These are phyloP conservation scores for Chaetomiaceae sp. DNA, from an alignment of 2,329 filamentous ascomycete species.

Conservation along the genomic window DNA sequence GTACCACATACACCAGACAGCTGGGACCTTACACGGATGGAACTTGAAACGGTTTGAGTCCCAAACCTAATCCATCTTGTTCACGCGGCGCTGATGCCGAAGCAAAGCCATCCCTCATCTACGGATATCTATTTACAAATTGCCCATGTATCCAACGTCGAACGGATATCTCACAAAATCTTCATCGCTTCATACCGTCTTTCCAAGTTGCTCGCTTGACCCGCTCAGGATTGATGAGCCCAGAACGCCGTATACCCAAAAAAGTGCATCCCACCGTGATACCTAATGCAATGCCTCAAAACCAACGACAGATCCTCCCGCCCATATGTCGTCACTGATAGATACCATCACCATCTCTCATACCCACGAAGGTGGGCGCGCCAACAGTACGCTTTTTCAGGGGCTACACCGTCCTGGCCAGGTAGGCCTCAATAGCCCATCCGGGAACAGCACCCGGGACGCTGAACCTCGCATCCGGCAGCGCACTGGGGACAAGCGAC, in stretches of 20 bases:
- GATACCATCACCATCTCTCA: slow-evolving; percentile 5
- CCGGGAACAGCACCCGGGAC: too few species aligned
- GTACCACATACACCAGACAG: too few species aligned
- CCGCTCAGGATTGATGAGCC: slow-evolving; percentile 1
- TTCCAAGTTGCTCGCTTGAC: not conserved
- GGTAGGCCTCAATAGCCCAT: too few species aligned
- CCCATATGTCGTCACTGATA: slow-evolving; percentile 7
- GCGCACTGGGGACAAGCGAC: too few species aligned
- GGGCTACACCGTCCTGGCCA: too few species aligned
- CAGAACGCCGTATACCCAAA: slow-evolving; percentile 12
- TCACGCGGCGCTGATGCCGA: not conserved
- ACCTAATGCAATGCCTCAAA: slow-evolving; percentile 12
- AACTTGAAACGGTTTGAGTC: not conserved
- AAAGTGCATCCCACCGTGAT: slow-evolving; percentile 11
- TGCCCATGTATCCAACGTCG: not conserved
- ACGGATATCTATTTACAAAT: slow-evolving; percentile 11
- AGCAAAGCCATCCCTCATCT: not conserved
- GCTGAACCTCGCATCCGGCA: too few species aligned
- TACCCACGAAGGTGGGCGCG: not conserved
- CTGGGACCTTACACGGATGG: too few species aligned
- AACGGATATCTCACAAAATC: slow-evolving; percentile 1
- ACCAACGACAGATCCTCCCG: slow-evolving; percentile 3
- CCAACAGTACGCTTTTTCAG: too few species aligned
- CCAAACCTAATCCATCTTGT: not conserved
- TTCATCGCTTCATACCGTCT: slow-evolving; percentile 5